Percentiles rank a stretch among this genome's conserved stretches.
phyloP scores from a whole-genome alignment of 2,329 filamentous ascomycete species.

The Epichloe aotearoae region DNA sequence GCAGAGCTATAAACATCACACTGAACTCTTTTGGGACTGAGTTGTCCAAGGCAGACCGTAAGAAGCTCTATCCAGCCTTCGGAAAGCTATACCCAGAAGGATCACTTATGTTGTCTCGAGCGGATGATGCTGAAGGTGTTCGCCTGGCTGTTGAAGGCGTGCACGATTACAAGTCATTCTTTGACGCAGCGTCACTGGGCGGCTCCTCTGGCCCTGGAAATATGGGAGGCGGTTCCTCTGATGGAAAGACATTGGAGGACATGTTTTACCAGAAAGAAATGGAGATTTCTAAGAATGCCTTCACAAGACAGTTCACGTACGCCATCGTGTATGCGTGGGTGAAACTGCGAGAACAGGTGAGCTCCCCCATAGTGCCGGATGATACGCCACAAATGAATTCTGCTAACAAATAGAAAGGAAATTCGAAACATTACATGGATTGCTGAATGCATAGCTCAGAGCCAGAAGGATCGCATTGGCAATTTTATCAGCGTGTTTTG shows the following conservation, averaged over 20 bases:
- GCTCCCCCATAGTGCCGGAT: slow-evolving; percentile 14
- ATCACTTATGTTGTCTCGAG: slow-evolving; percentile 83
- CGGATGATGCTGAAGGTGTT: slow-evolving; percentile 90
- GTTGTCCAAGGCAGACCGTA: slow-evolving; percentile 81
- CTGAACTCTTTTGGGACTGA: slow-evolving; percentile 98
- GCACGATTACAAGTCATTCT: slow-evolving; percentile 87
- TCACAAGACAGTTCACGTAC: slow-evolving; percentile 91
- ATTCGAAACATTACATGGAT: slow-evolving; percentile 99
- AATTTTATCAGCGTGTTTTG: slow-evolving; percentile 98
- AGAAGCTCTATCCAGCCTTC: slow-evolving; percentile 90
- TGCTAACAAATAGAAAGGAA: slow-evolving; percentile 50
- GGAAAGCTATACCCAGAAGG: slow-evolving; percentile 89
- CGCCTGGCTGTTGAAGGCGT: slow-evolving; percentile 87
- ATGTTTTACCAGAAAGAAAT: slow-evolving; percentile 99
- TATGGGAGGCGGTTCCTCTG: slow-evolving; percentile 63
- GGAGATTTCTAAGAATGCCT: slow-evolving; percentile 91
- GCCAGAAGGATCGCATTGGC: slow-evolving; percentile 96
- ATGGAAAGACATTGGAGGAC: slow-evolving; percentile 86
- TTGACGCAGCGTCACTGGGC: slow-evolving; percentile 75
- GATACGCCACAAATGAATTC: neutral
- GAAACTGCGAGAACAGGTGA: slow-evolving; percentile 89
- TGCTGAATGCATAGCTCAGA: slow-evolving; percentile 97
- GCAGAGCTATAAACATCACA: slow-evolving; percentile 96
- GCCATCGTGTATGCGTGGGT: slow-evolving; percentile 97
- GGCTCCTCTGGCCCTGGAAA: slow-evolving; percentile 64